Evolutionary conservation across 1,284 basidiomycete species (phyloP).

Genomic region (Phylloboletellus chloephorus): DNA sequence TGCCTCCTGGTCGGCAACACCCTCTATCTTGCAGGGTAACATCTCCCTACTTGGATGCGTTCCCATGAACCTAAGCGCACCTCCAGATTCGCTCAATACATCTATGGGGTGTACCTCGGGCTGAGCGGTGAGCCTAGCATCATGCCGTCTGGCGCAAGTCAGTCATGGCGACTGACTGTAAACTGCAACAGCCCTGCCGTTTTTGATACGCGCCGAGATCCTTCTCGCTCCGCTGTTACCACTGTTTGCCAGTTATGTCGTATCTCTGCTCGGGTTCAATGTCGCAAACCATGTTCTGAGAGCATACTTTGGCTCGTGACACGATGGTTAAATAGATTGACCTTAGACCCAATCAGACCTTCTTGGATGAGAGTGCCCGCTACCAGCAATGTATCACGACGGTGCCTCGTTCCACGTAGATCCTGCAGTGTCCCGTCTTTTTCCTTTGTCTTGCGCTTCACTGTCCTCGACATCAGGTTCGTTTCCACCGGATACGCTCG

Average conservation of each 20-base stretch:
- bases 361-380: too few relatives aligned
- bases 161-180: slow-evolving; percentile 4
- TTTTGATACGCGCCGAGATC: slow-evolving; percentile 81
- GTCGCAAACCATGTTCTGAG: slow-evolving; percentile 72
- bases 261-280: slow-evolving; percentile 88
- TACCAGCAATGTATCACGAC: not conserved
- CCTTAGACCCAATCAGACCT: too few relatives aligned
- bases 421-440: too few relatives aligned
- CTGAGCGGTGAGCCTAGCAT: slow-evolving; percentile 56
- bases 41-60: slow-evolving; percentile 13
- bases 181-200: slow-evolving; percentile 67
- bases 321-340: slow-evolving; percentile 2
- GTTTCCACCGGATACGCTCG: slow-evolving; percentile 7
- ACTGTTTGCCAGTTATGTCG: slow-evolving; percentile 76
- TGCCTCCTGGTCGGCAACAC: slow-evolving; percentile 92
- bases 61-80: slow-evolving; percentile 10
- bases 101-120: slow-evolving; percentile 87
- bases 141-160: slow-evolving; percentile 1
- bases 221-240: slow-evolving; percentile 83
- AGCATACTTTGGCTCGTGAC: slow-evolving; percentile 69
- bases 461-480: too few relatives aligned
- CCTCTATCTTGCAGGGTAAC: slow-evolving; percentile 79
- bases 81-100: slow-evolving; percentile 75
- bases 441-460: slow-evolving; percentile 8
- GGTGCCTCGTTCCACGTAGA: not conserved